A percentile compares a stretch with the other conserved stretches of the same genome.
phyloP scores from a whole-genome alignment of 306 rosid genomes.

The Ochetophila trinervis region DNA sequence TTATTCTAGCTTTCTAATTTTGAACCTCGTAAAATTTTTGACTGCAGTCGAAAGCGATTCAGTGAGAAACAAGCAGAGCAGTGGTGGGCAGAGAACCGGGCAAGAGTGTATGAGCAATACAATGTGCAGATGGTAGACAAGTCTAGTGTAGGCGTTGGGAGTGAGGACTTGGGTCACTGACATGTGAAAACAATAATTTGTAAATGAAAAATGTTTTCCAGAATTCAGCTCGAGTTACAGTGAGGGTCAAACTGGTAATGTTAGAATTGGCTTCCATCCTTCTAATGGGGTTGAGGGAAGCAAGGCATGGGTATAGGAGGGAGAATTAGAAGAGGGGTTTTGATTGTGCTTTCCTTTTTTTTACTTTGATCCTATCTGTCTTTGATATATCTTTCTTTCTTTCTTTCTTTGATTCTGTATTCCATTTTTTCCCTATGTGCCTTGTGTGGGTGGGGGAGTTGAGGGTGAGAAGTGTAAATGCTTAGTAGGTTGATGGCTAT shows the following conservation, averaged over 20 bases:
- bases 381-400: constrained; percentile 19
- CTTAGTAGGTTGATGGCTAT: constrained; percentile 63
- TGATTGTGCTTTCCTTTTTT: constrained; percentile 54
- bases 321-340: constrained; percentile 58
- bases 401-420: constrained; percentile 40
- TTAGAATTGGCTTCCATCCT: constrained; percentile 58
- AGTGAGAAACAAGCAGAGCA: constrained; percentile 95
- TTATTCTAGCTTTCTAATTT: neutral
- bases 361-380: constrained; percentile 24
- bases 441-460: constrained; percentile 65
- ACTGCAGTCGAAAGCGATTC: constrained; percentile 91
- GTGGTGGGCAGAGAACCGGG: constrained; percentile 98
- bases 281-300: constrained; percentile 44
- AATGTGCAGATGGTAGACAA: constrained; percentile 79
- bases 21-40: constrained; percentile 14
- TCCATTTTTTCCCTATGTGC: constrained; percentile 70
- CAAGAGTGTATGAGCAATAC: constrained; percentile 81
- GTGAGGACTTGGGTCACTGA: constrained; percentile 83
- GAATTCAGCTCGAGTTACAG: constrained; percentile 54
- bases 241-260: constrained; percentile 39
- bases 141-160: constrained; percentile 78
- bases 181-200: constrained; percentile 39
- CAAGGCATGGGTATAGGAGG: constrained; percentile 57
- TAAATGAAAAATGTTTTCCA: constrained; percentile 51
- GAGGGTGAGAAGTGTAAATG: constrained; percentile 91